Base-by-base conservation (phyloP, 2,329 filamentous ascomycete species). In the Cladosporium colombiae region DNA sequence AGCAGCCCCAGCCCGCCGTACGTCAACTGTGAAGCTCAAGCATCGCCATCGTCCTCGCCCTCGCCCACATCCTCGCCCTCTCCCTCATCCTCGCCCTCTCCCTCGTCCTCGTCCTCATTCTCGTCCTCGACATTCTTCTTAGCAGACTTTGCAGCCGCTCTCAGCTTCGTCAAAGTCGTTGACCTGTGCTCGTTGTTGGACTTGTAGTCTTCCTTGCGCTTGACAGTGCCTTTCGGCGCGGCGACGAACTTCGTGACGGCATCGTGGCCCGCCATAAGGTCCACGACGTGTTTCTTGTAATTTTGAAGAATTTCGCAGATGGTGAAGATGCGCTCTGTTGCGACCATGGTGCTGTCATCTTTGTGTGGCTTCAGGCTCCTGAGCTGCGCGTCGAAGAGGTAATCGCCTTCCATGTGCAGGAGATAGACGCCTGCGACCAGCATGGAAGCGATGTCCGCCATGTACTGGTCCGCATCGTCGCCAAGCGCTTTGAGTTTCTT, bases 141-240 rank as follows among this genome's bases (percentile, higher is more conserved):
- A 18, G n/a, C 21, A 29, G 10, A 2, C 35, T 46, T 46, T 4
- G 37, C 37, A 18, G 21, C 35, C 7, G n/a, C 23, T 21, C 8
- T 16, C 21, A 59, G 21, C 57, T 31, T 13, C 37, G 27, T 46
- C 16, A 13, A 16, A n/a, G 49, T 60, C 37, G n/a, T 18, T 16
- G 25, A 18, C 25, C 23, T 60, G 25, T 29, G 18, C 18, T 60
- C 40, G 40, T 60, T 60, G 27, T 49, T 60, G 37, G 13, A 25
- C 37, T 60, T 60, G 57, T 60, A 46, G 7, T 25, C 37, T n/a
- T 25, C n/a, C 57, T 49, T 60, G 57, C 57, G 37, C 37, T 46
- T 31, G 16, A n/a, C 21, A 21, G 13, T 25, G n/a, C 57, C 57
- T 18, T 13, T 29, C 13, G 57, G 57, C 3, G 57, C 57, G n/a